Evolutionary conservation across 805 yeast genomes (phyloP), one percentile per base, ranked within the genome.

Genomic region (Alloascoidea hylecoeti): DNA sequence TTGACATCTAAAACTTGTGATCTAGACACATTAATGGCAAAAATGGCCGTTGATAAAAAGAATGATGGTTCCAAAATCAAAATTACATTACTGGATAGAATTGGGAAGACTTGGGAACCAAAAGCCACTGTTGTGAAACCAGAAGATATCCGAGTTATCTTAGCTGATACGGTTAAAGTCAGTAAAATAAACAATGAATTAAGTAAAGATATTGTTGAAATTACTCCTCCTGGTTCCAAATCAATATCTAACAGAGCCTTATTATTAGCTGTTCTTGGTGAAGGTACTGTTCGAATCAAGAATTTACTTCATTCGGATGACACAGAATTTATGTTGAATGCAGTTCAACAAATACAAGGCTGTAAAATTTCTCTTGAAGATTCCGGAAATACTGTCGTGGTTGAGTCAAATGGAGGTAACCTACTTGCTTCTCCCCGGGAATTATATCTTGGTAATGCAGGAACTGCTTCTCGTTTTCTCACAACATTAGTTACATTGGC

Each of bases 1-100:
- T 69, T 89, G 38, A 63, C 68, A 48, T 68, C 70, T 44, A 82
- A 81, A 47, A 64, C 69, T 38, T 75, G 94, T 39, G 86, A 89
- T n/a, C 70, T 88, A 35, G 85, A 83, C 41, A 57, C 64, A 5
- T 66, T 92, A 38, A 61, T 92, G 45, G 62, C 74, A 42, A 84
- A 84, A 51, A 92, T 92, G 98, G 75, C 94, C 32, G 82, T 92
- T 42, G 98, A 92, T 58, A 92, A 92, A 69, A 92, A 92, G 58
- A 92, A 92, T 53, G 96, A 85, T 50, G 98, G 98, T 18, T 65
- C 83, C 13, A 79, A 76, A 54, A 92, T 92, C 62, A 81, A 83
- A 55, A 80, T 84, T 44, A 96, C 86, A 13, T 58, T 92, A 32
- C 66, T 92, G 45, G 80, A 82, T 50, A 68, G 72, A 27, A 88